phyloP scores from a whole-genome alignment of 257 asterid genomes.

The Solanum commersonii region DNA sequence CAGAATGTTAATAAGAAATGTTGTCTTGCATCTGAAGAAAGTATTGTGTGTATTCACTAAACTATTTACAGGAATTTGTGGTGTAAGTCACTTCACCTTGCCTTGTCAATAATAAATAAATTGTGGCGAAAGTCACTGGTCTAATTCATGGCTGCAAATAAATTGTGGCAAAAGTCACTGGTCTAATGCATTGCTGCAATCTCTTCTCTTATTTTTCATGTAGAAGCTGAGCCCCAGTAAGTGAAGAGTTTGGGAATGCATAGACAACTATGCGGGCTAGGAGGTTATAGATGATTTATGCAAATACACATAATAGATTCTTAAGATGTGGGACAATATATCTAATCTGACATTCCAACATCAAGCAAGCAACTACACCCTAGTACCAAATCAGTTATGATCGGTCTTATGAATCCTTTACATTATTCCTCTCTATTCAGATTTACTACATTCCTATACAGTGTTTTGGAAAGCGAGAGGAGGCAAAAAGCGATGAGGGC shows the following conservation, averaged over 20 bases:
- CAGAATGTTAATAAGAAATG: background rate
- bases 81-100: background rate
- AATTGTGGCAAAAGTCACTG: background rate
- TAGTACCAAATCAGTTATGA: background rate
- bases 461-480: background rate
- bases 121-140: background rate
- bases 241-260: background rate
- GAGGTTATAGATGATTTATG: background rate
- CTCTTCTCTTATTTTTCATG: background rate
- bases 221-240: background rate
- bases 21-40: background rate
- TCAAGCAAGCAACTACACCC: background rate
- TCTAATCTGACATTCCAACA: background rate
- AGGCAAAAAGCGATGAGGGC: background rate
- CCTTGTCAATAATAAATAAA: background rate
- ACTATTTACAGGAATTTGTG: background rate
- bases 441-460: background rate
- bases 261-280: background rate
- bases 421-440: background rate
- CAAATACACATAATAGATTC: background rate
- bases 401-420: background rate
- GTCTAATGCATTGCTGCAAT: background rate
- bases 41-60: background rate
- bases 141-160: background rate
- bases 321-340: background rate